Conservation (phyloP, 768 basidiomycete genomes). For the Suillus brevipes region DNA sequence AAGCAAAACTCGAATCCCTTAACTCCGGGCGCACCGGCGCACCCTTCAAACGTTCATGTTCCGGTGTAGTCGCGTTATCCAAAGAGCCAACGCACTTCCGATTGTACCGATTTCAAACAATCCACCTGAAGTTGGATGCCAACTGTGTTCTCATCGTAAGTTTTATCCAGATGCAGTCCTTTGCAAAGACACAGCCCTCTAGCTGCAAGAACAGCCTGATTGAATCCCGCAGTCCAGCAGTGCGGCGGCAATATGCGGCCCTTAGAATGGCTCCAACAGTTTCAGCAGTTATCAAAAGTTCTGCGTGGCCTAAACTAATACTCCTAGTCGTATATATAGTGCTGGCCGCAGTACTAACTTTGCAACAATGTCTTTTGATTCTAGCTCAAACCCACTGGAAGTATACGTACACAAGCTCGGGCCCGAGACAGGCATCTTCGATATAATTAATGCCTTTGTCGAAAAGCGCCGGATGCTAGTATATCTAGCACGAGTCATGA, state of each 20-base stretch:
- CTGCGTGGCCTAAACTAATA: too few species aligned
- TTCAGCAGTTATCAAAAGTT: too few species aligned
- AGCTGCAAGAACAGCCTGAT: too few species aligned
- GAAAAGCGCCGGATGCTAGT: background rate
- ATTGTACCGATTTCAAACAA: background rate
- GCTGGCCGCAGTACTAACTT: too few species aligned
- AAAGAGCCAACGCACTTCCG: background rate
- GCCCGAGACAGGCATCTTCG: background rate
- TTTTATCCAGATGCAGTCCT: background rate
- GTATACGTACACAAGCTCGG: too few species aligned
- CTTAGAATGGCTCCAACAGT: background rate
- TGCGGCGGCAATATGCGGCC: background rate
- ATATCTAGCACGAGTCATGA: background rate
- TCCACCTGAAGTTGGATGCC: background rate
- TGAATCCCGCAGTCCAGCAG: background rate
- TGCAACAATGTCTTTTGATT: too few species aligned
- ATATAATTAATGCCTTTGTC: background rate
- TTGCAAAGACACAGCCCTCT: background rate
- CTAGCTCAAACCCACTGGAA: too few species aligned
- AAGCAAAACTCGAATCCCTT: too few species aligned
- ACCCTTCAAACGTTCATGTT: background rate
- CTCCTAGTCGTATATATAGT: too few species aligned
- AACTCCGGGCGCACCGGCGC: too few species aligned
- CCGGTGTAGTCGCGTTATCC: background rate
- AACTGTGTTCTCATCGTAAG: background rate